A percentile compares a stretch with the other conserved stretches of the same genome.
Evolutionary conservation across 1,284 basidiomycete genomes (phyloP).

Genomic region (Kwoniella shivajii): DNA sequence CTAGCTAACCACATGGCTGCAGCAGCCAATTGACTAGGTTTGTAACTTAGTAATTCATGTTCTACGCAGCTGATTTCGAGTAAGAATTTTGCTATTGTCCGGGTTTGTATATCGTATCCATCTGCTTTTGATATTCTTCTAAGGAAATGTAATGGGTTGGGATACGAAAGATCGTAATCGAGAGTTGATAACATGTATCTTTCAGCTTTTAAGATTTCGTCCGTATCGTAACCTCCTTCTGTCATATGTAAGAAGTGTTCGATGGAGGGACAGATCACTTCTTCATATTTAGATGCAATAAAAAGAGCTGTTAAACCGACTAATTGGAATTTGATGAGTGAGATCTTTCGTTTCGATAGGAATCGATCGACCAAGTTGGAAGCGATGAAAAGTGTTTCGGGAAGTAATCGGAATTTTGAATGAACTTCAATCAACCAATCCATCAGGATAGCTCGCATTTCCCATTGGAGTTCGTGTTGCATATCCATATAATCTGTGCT

Average conservation of each 20-base stretch:
- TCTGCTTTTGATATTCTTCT: conserved; percentile 94
- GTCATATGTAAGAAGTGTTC: conserved; percentile 85
- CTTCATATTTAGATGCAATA: conserved; percentile 93
- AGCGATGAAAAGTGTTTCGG: conserved; percentile 93
- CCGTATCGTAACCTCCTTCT: conserved; percentile 80
- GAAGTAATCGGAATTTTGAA: conserved; percentile 86
- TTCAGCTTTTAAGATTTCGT: conserved; percentile 91
- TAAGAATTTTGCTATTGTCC: conserved; percentile 91
- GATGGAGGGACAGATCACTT: conserved; percentile 89
- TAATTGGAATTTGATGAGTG: conserved; percentile 89
- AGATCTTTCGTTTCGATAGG: conserved; percentile 84
- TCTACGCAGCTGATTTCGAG: conserved; percentile 90
- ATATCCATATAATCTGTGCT: conserved; percentile 87
- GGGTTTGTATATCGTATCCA: conserved; percentile 85
- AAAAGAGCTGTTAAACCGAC: conserved; percentile 94
- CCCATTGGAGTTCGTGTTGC: conserved; percentile 89
- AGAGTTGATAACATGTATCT: conserved; percentile 89
- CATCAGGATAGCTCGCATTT: conserved; percentile 89
- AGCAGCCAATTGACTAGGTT: conserved; percentile 85
- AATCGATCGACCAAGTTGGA: conserved; percentile 97
- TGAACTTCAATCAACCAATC: conserved; percentile 99
- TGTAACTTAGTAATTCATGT: conserved; percentile 75
- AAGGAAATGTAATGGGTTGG: conserved; percentile 91
- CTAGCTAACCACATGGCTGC: conserved; percentile 90
- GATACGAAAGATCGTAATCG: conserved; percentile 88